phyloP scores from a whole-genome alignment of 345 rosid species.

The Aquilaria sinensis region DNA sequence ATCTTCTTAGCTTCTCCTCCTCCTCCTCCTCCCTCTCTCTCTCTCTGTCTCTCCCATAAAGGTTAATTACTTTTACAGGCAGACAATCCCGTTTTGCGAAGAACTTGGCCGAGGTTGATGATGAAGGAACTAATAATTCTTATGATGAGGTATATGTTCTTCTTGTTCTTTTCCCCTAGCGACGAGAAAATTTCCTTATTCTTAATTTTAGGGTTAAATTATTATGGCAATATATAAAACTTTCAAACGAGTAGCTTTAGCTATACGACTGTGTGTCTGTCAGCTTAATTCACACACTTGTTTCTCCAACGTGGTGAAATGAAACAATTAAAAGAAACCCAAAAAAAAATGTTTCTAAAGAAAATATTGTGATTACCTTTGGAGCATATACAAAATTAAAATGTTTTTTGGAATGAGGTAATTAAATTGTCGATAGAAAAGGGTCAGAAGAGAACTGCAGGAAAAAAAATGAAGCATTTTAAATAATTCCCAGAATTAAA shows the following conservation, averaged over 20 bases:
- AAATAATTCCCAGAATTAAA: no score
- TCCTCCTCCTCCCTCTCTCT: neutral
- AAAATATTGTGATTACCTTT: no score
- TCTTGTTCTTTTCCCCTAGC: neutral
- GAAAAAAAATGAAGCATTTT: no score
- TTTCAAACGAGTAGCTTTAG: neutral
- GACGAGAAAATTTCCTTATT: no score
- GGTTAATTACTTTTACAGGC: slow-evolving; percentile 25
- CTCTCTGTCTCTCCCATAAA: neutral
- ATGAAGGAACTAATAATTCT: slow-evolving; percentile 30
- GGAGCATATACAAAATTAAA: no score
- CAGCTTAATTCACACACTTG: neutral
- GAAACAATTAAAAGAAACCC: no score
- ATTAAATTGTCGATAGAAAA: no score
- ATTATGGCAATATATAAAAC: neutral
- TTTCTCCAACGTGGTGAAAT: no score
- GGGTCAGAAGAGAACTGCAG: no score
- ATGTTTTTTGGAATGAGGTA: no score
- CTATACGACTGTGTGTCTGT: neutral
- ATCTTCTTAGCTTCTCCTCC: neutral
- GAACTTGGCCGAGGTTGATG: slow-evolving; percentile 14
- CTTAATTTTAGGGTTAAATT: neutral
- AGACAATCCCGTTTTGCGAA: slow-evolving; percentile 28
- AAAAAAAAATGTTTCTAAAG: no score
- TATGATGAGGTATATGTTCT: slow-evolving; percentile 1